A percentile compares a stretch with the other conserved stretches of the same genome.
phyloP scores from a whole-genome alignment of 495 filamentous ascomycete species.

The Trichoderma orchidacearum region DNA sequence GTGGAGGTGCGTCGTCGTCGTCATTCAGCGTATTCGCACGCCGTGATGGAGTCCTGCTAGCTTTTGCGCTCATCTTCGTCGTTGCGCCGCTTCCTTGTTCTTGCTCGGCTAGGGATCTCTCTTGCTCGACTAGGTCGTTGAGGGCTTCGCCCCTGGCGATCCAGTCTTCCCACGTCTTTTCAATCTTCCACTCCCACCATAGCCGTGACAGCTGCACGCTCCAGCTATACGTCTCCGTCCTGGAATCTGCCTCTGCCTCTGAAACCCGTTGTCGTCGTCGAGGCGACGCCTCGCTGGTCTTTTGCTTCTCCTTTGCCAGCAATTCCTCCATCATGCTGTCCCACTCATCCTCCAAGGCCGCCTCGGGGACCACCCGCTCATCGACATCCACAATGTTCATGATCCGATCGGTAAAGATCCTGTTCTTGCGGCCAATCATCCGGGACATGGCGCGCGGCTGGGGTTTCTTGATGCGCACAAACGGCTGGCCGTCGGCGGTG shows the following conservation, averaged over 20 bases:
- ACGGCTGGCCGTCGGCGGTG: conserved; percentile 42
- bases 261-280: too few relatives aligned
- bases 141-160: conserved; percentile 24
- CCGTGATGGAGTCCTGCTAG: not conserved
- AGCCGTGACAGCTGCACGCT: not conserved
- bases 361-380: conserved; percentile 23
- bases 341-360: conserved; percentile 48
- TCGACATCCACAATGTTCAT: not conserved
- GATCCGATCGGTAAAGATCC: conserved; percentile 24
- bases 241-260: not conserved
- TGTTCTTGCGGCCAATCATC: conserved; percentile 36
- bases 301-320: not conserved
- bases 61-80: not conserved
- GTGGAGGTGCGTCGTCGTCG: not conserved
- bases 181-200: not conserved
- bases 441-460: conserved; percentile 42
- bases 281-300: not conserved
- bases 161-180: conserved; percentile 8
- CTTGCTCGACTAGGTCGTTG: conserved; percentile 26
- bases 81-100: conserved; percentile 10
- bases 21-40: not conserved
- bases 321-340: conserved; percentile 29
- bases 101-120: conserved; percentile 19
- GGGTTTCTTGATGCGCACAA: conserved; percentile 55
- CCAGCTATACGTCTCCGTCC: not conserved